A percentile compares a stretch with the other conserved stretches of the same genome.
These are phyloP conservation scores for Phallus indusiatus DNA, from an alignment of 768 basidiomycete species.

Conservation along the genomic window DNA sequence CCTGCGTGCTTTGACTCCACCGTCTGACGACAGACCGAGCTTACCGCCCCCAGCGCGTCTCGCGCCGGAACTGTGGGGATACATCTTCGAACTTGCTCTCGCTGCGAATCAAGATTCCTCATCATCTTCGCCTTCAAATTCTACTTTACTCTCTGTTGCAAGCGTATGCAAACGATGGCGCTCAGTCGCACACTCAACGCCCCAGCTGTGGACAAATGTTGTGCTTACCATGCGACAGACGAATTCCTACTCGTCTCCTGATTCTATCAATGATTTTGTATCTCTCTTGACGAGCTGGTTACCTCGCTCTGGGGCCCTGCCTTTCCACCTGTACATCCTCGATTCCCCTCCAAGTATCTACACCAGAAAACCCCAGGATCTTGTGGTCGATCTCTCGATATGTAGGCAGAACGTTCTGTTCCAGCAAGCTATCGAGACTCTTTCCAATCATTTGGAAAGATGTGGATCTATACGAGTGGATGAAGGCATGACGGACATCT, in stretches of 20 bases:
- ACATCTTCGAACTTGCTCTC: neutral
- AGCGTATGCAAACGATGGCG: constrained; percentile 7
- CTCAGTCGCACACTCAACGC: neutral
- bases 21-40: neutral
- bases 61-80: constrained; percentile 2
- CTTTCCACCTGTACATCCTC: constrained; percentile 3
- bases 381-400: neutral
- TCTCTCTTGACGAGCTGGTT: neutral
- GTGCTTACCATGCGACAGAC: neutral
- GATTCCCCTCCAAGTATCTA: neutral
- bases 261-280: neutral
- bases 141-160: neutral
- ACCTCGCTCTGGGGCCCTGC: neutral
- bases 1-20: neutral
- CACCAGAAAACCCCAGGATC: neutral
- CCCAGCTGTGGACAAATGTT: constrained; percentile 5
- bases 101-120: neutral
- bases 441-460: neutral
- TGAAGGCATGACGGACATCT: neutral
- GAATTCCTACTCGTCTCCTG: neutral
- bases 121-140: neutral
- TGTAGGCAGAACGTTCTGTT: neutral
- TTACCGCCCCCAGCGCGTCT: neutral
- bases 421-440: neutral
- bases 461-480: neutral